Evolutionary conservation across 352 stramenopile genomes (phyloP).

Genomic region (Phytopythium mirpurense): DNA sequence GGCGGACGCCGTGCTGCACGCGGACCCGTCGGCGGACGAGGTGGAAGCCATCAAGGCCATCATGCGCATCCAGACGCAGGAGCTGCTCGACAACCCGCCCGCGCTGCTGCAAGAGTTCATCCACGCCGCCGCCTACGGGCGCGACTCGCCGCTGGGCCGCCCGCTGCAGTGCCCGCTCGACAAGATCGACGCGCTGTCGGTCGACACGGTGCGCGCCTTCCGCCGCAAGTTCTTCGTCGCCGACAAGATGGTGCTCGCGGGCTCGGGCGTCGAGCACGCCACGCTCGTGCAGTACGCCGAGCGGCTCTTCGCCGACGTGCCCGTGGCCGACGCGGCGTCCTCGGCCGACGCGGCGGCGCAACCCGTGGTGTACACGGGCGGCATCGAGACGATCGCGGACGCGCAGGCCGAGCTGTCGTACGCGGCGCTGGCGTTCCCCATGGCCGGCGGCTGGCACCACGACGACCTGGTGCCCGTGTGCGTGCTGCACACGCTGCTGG

Average conservation of each 20-base stretch:
- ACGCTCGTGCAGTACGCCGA: slow-evolving; percentile 87
- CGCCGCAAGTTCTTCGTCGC: slow-evolving; percentile 75
- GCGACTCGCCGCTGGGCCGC: slow-evolving; percentile 61
- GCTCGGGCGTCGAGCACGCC: slow-evolving; percentile 94
- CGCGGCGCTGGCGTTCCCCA: slow-evolving; percentile 95
- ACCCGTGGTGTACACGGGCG: slow-evolving; percentile 61
- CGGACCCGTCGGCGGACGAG: slow-evolving; percentile 76
- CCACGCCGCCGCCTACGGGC: slow-evolving; percentile 84
- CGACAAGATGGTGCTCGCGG: slow-evolving; percentile 89
- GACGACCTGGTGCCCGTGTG: slow-evolving; percentile 95
- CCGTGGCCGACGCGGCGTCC: slow-evolving; percentile 12
- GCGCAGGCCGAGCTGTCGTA: slow-evolving; percentile 81
- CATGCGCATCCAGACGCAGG: slow-evolving; percentile 92
- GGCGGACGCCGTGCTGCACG: slow-evolving; percentile 82
- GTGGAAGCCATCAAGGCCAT: slow-evolving; percentile 92
- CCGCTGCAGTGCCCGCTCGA: slow-evolving; percentile 78
- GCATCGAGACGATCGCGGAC: slow-evolving; percentile 60
- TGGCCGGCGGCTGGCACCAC: slow-evolving; percentile 94
- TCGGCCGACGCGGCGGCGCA: slow-evolving; percentile 19
- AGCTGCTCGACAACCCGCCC: slow-evolving; percentile 86
- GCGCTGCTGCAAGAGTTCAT: slow-evolving; percentile 83
- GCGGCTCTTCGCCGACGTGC: slow-evolving; percentile 84
- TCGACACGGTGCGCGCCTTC: slow-evolving; percentile 74
- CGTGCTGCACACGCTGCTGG: slow-evolving; percentile 97
- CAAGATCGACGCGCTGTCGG: slow-evolving; percentile 66